A percentile compares a stretch with the other conserved stretches of the same genome.
phyloP scores from a whole-genome alignment of 495 filamentous ascomycete genomes.

The Amorphotheca resinae region DNA sequence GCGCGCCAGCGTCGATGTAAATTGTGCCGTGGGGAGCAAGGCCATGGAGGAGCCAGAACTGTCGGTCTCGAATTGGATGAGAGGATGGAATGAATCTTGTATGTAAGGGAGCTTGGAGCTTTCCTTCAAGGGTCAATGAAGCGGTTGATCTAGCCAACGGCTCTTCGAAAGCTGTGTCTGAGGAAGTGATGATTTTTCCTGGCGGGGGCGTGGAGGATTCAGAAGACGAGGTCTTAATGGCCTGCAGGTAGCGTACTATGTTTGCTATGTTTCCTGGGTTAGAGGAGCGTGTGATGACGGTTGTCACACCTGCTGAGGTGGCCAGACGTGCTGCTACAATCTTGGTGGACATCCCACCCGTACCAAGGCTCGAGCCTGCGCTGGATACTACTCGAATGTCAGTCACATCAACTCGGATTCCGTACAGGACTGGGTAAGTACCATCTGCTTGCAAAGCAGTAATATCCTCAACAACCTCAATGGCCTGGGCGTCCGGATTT shows the following conservation, averaged over 20 bases:
- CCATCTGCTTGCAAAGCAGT: constrained; percentile 70
- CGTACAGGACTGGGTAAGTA: constrained; percentile 19
- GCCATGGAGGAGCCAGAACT: constrained; percentile 95
- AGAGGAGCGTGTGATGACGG: constrained; percentile 83
- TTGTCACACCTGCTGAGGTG: constrained; percentile 89
- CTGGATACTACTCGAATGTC: constrained; percentile 48
- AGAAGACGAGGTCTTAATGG: constrained; percentile 25
- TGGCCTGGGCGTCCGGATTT: constrained; percentile 72
- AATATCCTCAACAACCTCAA: constrained; percentile 90
- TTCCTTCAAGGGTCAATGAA: constrained; percentile 22
- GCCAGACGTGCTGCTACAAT: constrained; percentile 90
- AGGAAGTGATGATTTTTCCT: constrained; percentile 8
- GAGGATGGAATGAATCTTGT: constrained; percentile 86
- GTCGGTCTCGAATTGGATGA: constrained; percentile 77
- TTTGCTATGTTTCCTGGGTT: constrained; percentile 83
- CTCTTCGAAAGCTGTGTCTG: constrained; percentile 17
- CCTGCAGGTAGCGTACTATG: constrained; percentile 74
- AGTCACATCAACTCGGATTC: not conserved
- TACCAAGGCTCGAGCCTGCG: constrained; percentile 78
- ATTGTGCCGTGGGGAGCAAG: constrained; percentile 84
- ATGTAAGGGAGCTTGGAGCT: constrained; percentile 40
- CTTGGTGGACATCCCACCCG: constrained; percentile 97
- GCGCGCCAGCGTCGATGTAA: constrained; percentile 83
- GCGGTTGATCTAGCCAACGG: constrained; percentile 25
- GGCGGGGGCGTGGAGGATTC: constrained; percentile 6